A percentile compares a stretch with the other conserved stretches of the same genome.
These are phyloP conservation scores for Nigrograna mackinnonii DNA, from an alignment of 2,329 filamentous ascomycete genomes.

Conservation along the genomic window DNA sequence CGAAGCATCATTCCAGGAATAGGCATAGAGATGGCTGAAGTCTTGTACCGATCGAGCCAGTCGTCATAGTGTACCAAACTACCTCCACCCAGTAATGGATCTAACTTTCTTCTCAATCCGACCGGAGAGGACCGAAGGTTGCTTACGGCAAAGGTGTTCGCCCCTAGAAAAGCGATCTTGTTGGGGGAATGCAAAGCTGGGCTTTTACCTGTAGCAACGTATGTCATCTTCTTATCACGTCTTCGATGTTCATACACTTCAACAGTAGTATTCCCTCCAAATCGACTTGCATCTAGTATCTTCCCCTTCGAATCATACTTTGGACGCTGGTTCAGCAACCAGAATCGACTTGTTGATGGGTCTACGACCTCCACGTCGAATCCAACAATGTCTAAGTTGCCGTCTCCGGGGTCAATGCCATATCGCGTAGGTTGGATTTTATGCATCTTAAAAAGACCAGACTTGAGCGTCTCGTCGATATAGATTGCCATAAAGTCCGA, in stretches of 20 bases:
- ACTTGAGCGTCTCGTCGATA: constrained; percentile 10
- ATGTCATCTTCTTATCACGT: constrained; percentile 7
- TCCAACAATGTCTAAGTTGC: constrained; percentile 8
- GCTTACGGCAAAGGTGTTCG: constrained; percentile 11
- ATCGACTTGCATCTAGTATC: constrained; percentile 3
- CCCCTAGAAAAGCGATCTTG: constrained; percentile 12
- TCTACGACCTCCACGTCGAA: constrained; percentile 13
- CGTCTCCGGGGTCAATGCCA: constrained; percentile 6
- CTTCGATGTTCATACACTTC: constrained; percentile 12
- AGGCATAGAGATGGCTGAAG: constrained; percentile 1
- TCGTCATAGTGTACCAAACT: constrained; percentile 10
- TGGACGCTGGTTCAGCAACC: constrained; percentile 15
- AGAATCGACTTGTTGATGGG: constrained; percentile 9
- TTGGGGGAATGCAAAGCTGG: constrained; percentile 6
- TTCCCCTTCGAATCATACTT: constrained; percentile 7
- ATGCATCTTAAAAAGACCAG: constrained; percentile 14
- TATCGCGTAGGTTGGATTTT: constrained; percentile 9
- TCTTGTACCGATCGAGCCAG: constrained; percentile 4
- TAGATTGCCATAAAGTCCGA: constrained; percentile 14
- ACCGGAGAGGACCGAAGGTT: constrained; percentile 9
- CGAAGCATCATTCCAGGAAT: constrained; percentile 6
- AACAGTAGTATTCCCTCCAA: constrained; percentile 11
- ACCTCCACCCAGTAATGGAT: constrained; percentile 9
- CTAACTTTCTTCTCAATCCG: constrained; percentile 6
- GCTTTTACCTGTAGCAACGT: constrained; percentile 3